A percentile compares a stretch with the other conserved stretches of the same genome.
Evolutionary conservation across 2,329 filamentous ascomycete species (phyloP).

Genomic region (Nectriaceae sp.): DNA sequence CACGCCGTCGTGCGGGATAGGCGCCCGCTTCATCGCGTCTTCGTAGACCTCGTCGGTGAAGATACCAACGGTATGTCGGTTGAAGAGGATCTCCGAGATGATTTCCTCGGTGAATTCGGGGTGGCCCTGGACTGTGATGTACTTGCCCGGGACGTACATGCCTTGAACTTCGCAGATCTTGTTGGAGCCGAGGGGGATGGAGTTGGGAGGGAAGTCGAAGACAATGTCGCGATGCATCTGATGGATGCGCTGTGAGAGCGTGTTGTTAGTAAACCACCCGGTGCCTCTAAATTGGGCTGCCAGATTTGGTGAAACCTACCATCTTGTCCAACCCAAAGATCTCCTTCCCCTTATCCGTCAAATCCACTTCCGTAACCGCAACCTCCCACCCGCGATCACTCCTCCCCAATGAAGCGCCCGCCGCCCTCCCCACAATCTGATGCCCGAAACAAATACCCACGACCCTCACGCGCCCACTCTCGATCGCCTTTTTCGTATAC

Average conservation of each 20-base stretch:
- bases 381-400: conserved; percentile 47
- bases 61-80: conserved; percentile 66
- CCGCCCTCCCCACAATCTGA: conserved; percentile 47
- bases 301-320: conserved; percentile 17
- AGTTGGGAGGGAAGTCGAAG: conserved; percentile 39
- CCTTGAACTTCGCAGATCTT: conserved; percentile 44
- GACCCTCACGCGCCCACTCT: conserved; percentile 60
- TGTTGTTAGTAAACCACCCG: conserved; percentile 42
- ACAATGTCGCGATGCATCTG: conserved; percentile 53
- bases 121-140: conserved; percentile 50
- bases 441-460: conserved; percentile 52
- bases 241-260: conserved; percentile 36
- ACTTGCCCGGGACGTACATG: conserved; percentile 40
- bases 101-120: conserved; percentile 46
- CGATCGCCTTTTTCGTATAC: conserved; percentile 37
- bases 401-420: conserved; percentile 39
- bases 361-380: conserved; percentile 41
- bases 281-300: not conserved
- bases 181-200: conserved; percentile 43
- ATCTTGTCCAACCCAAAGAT: conserved; percentile 40
- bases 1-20: conserved; percentile 76
- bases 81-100: conserved; percentile 40
- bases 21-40: conserved; percentile 67
- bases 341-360: conserved; percentile 42
- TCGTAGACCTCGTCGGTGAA: conserved; percentile 69